phyloP scores from a whole-genome alignment of 345 rosid species.

The Linum lewisii region DNA sequence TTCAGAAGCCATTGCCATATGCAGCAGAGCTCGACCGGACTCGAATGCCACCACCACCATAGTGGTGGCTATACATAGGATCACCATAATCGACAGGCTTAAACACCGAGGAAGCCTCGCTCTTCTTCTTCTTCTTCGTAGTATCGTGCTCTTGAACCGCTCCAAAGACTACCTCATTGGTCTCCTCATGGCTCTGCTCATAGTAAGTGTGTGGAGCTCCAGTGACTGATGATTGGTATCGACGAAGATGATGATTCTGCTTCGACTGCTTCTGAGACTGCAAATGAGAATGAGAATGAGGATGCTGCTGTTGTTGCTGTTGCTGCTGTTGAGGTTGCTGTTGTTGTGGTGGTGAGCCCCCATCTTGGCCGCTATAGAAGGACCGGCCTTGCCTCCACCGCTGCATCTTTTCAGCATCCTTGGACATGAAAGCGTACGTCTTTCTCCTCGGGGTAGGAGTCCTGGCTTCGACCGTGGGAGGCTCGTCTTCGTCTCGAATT shows the following conservation, averaged over 20 bases:
- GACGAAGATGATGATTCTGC: constrained; percentile 6
- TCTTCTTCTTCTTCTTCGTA: no score
- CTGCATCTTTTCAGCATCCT: constrained; percentile 80
- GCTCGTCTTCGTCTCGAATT: constrained; percentile 71
- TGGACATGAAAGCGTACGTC: constrained; percentile 89
- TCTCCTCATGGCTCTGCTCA: constrained; percentile 68
- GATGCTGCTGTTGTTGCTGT: constrained; percentile 34
- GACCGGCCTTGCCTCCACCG: constrained; percentile 79
- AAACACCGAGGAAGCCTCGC: constrained; percentile 29
- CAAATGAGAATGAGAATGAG: no score
- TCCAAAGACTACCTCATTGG: constrained; percentile 76
- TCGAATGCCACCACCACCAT: constrained; percentile 24
- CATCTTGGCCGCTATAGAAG: constrained; percentile 36
- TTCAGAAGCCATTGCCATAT: constrained; percentile 14
- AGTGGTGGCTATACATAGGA: constrained; percentile 33
- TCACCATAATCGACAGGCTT: constrained; percentile 55
- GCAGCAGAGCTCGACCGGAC: constrained; percentile 27
- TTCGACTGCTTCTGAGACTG: no score
- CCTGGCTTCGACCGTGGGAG: constrained; percentile 77
- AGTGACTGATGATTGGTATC: constrained; percentile 51
- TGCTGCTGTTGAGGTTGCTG: constrained; percentile 43
- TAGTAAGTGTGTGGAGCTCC: constrained; percentile 43
- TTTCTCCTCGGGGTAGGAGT: constrained; percentile 73
- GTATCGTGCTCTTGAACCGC: constrained; percentile 70
- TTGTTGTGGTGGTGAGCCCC: constrained; percentile 42